These are phyloP conservation scores for Chalaropsis ovoidea DNA, from an alignment of 2,329 filamentous ascomycete genomes.

Conservation along the genomic window DNA sequence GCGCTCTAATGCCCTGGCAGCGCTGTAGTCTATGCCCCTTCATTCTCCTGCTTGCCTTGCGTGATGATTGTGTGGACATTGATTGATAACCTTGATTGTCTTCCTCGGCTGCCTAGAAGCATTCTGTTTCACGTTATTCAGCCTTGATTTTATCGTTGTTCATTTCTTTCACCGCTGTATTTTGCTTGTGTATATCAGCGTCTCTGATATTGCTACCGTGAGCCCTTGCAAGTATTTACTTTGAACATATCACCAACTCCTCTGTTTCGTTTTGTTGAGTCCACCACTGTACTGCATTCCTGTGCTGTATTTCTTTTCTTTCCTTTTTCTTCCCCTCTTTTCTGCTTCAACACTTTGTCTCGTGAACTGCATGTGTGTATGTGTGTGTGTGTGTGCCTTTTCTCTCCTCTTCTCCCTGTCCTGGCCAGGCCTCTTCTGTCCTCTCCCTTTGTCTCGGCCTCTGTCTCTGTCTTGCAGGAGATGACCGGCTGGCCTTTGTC, in stretches of 20 bases:
- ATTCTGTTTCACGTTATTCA: not conserved
- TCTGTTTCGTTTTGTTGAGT: not conserved
- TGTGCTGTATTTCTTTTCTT: not conserved
- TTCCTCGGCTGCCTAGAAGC: not conserved
- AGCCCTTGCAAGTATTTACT: not conserved
- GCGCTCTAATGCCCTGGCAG: too few species aligned
- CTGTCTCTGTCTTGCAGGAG: not conserved
- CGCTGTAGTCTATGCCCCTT: too few species aligned
- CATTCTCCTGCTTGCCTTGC: not conserved
- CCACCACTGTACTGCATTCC: not conserved
- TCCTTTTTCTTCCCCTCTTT: not conserved
- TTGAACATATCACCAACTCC: not conserved
- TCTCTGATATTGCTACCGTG: not conserved
- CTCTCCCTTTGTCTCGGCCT: not conserved
- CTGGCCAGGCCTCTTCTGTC: not conserved
- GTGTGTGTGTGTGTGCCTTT: too few species aligned
- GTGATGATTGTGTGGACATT: not conserved
- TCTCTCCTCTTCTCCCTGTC: not conserved
- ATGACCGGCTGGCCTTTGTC: not conserved
- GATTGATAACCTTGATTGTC: not conserved
- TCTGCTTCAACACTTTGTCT: not conserved
- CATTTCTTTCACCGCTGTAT: not conserved
- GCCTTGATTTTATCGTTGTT: not conserved
- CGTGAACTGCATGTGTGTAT: too few species aligned
- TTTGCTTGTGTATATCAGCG: not conserved